Base-by-base conservation (phyloP, 805 yeast species). In the Sugiyamaella lignohabitans region DNA sequence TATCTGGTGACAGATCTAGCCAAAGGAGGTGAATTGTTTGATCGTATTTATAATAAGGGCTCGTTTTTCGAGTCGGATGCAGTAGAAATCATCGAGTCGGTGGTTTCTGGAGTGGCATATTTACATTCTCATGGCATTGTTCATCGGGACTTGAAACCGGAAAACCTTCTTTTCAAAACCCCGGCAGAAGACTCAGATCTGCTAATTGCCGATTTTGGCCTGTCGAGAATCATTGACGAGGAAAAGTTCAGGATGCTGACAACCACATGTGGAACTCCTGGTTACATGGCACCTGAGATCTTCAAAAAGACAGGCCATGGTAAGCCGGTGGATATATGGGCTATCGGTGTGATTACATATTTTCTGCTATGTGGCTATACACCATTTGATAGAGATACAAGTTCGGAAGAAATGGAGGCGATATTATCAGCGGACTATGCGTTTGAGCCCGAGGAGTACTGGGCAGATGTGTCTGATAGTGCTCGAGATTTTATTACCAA, bases 231-330 rank as follows among this genome's bases (percentile, higher is more conserved):
- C 34, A 62, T 75, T 5, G 68, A 66, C 27, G 66, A 68, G 44
- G 66, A 64, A 38, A 59, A 67, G 54, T 58, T 63, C 54, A 51
- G 63, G 47, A 49, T 64, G 64, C 61, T 72, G 51, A 61, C 68
- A 51, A 69, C 82, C 48, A 64, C 79, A 34, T 71, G 82, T 56
- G 91, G 91, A 0, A 84, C 91, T 1, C 73, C 83, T 4, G 80
- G 85, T 18, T 83, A 83, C 62, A 78, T 83, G 75, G 83, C 89
- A 0, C 91, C 91, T 1, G 89, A 83, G 58, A 71, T 84, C 36
- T 68, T 76, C 46, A 61, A 67, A 14, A 67, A 74, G 42, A 59
- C 66, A 36, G 78, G 79, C n/a, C 83, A 82, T 54, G 75, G 75
- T 21, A 70, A 66, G 51, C 72, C 76, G 2, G 82, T 82, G 2